These are phyloP conservation scores for Psidium friedrichsthalianum DNA, from an alignment of 345 rosid species.

Conservation along the genomic window DNA sequence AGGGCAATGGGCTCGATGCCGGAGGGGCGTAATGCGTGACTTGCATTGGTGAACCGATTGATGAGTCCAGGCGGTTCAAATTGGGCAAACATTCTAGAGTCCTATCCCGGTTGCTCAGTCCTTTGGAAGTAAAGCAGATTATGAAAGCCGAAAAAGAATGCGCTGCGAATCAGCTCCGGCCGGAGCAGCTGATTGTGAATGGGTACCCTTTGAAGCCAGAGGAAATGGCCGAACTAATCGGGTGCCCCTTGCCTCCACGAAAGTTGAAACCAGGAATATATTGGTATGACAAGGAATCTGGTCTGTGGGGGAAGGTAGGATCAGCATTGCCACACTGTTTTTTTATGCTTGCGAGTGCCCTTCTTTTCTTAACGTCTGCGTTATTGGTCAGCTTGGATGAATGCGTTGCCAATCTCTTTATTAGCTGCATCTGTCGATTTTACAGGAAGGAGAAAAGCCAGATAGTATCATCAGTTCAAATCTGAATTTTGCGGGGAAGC, in stretches of 20 bases:
- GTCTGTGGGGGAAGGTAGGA: conserved; percentile 91
- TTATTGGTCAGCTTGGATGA: background rate
- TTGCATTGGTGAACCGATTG: conserved; percentile 74
- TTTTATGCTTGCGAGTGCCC: background rate
- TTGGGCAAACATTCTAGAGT: conserved; percentile 75
- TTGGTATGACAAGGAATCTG: conserved; percentile 99
- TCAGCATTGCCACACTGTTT: background rate
- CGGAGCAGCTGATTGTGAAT: conserved; percentile 86
- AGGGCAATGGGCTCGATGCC: conserved; percentile 99
- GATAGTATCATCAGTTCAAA: conserved; percentile 76
- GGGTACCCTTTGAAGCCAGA: conserved; percentile 75
- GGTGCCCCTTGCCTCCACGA: conserved; percentile 62
- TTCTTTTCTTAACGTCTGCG: background rate
- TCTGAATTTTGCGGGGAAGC: conserved; percentile 78
- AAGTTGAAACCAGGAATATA: conserved; percentile 90
- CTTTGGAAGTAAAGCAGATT: conserved; percentile 91
- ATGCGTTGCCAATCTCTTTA: background rate
- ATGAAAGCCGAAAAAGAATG: conserved; percentile 98
- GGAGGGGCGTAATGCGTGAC: conserved; percentile 93
- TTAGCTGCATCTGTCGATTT: conserved; percentile 9
- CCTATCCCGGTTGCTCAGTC: conserved; percentile 73
- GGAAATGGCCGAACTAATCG: conserved; percentile 80
- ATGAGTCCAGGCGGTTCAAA: conserved; percentile 67
- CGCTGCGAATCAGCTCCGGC: conserved; percentile 84
- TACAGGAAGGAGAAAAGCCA: conserved; percentile 95